phyloP scores from a whole-genome alignment of 768 basidiomycete genomes.

The Suillus subalutaceus region DNA sequence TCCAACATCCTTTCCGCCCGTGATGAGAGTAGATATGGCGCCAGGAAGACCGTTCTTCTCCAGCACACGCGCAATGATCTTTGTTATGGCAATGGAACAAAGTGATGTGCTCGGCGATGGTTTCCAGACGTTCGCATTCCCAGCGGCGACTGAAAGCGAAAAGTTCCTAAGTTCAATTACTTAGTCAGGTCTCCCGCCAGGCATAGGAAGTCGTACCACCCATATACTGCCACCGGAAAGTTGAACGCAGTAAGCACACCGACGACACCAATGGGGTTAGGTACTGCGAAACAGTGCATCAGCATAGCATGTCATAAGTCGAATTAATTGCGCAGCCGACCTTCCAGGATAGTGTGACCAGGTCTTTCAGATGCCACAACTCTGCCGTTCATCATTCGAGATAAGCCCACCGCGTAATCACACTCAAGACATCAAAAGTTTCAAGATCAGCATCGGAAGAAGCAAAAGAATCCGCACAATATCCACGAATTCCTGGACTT shows the following conservation, averaged over 20 bases:
- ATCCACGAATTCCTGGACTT: conserved; percentile 95
- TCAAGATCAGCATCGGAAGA: conserved; percentile 14
- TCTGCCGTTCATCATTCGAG: conserved; percentile 92
- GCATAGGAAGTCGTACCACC: conserved; percentile 56
- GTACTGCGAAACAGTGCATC: conserved; percentile 53
- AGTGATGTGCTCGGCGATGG: conserved; percentile 88
- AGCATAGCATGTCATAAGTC: conserved; percentile 9
- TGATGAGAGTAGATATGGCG: conserved; percentile 80
- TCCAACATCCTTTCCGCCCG: conserved; percentile 81
- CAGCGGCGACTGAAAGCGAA: conserved; percentile 83
- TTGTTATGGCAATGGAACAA: conserved; percentile 89
- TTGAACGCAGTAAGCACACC: conserved; percentile 92
- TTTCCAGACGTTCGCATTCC: conserved; percentile 96
- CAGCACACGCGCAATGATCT: conserved; percentile 79
- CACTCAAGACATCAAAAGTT: conserved; percentile 52
- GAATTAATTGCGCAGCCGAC: conserved; percentile 38
- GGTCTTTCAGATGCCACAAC: conserved; percentile 88
- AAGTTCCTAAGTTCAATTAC: conserved; percentile 67
- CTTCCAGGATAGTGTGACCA: conserved; percentile 90
- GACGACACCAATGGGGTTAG: conserved; percentile 83
- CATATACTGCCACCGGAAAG: conserved; percentile 93
- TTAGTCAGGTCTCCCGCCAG: neutral
- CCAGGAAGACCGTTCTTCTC: conserved; percentile 84
- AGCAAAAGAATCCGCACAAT: conserved; percentile 59
- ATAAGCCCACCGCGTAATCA: conserved; percentile 92